Conservation (phyloP, 495 filamentous ascomycete species). For the Aspergillus nanangensis region DNA sequence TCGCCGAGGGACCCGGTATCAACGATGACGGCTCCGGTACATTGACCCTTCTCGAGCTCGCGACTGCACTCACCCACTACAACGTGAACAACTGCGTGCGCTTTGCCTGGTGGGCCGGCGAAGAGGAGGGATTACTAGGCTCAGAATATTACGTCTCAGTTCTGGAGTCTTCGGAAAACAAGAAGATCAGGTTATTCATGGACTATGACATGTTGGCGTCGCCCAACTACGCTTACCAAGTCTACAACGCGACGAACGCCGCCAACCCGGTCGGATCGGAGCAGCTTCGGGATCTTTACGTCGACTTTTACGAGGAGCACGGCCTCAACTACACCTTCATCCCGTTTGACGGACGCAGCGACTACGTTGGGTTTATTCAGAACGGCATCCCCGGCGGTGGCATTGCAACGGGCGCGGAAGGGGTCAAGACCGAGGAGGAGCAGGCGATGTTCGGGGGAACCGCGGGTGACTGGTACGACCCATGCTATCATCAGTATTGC, state of each 20-base stretch:
- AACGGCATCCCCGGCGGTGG: conserved; percentile 59
- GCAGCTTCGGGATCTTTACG: conserved; percentile 57
- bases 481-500: conserved; percentile 56
- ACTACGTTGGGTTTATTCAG: conserved; percentile 63
- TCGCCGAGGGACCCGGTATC: conserved; percentile 54
- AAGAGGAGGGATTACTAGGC: conserved; percentile 60
- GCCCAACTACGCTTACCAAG: conserved; percentile 60
- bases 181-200: conserved; percentile 60
- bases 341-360: conserved; percentile 59
- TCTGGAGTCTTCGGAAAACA: conserved; percentile 43
- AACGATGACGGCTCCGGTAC: conserved; percentile 65
- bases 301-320: conserved; percentile 47
- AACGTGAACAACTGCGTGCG: conserved; percentile 60
- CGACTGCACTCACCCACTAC: conserved; percentile 53
- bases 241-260: conserved; percentile 62
- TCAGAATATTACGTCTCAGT: conserved; percentile 52
- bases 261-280: conserved; percentile 60
- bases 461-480: conserved; percentile 56
- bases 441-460: conserved; percentile 52
- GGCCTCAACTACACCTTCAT: conserved; percentile 45
- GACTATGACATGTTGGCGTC: conserved; percentile 74
- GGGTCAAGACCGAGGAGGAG: conserved; percentile 56
- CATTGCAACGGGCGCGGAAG: conserved; percentile 66
- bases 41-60: conserved; percentile 59
- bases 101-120: conserved; percentile 65